Percentiles rank a stretch among this genome's conserved stretches.
These are phyloP conservation scores for Tylopilus vinaceipallidus DNA, from an alignment of 768 basidiomycete genomes.

Conservation along the genomic window DNA sequence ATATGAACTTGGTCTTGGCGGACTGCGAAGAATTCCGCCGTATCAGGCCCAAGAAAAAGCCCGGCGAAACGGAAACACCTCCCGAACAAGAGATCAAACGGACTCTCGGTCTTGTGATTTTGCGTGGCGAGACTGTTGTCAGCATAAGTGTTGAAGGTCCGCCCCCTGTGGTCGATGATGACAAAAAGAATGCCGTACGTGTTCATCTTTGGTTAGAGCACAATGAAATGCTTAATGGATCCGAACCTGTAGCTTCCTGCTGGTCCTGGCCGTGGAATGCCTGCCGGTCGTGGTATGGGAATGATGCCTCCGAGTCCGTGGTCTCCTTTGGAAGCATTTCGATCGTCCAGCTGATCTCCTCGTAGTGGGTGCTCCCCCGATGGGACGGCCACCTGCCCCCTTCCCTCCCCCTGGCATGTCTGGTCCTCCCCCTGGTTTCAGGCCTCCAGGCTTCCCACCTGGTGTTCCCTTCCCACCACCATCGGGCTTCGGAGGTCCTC, in stretches of 20 bases:
- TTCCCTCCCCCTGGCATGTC: conserved; percentile 75
- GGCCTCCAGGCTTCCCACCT: conserved; percentile 80
- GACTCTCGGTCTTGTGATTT: conserved; percentile 91
- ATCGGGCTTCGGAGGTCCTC: conserved; percentile 77
- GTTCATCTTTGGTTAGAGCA: conserved; percentile 3
- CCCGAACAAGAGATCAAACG: conserved; percentile 94
- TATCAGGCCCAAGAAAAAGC: conserved; percentile 89
- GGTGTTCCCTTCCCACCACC: conserved; percentile 80
- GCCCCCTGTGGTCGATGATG: conserved; percentile 86
- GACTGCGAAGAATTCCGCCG: conserved; percentile 98
- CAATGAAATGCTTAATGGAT: conserved; percentile 17
- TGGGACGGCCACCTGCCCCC: conserved; percentile 67
- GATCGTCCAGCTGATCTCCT: conserved; percentile 12
- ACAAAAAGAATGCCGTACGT: conserved; percentile 78
- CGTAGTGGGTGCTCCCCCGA: conserved; percentile 57
- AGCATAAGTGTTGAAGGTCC: conserved; percentile 94
- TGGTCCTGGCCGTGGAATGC: conserved; percentile 93
- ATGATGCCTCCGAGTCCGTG: conserved; percentile 84
- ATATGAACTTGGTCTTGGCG: conserved; percentile 98
- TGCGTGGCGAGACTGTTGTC: conserved; percentile 95
- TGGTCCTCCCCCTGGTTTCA: conserved; percentile 82
- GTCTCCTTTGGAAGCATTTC: conserved; percentile 13
- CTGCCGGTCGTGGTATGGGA: conserved; percentile 96
- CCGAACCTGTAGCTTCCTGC: conserved; percentile 58
- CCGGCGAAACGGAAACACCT: conserved; percentile 67